Base-by-base conservation (phyloP, 2,329 filamentous ascomycete species). In the Gliomastix tumulicola region DNA sequence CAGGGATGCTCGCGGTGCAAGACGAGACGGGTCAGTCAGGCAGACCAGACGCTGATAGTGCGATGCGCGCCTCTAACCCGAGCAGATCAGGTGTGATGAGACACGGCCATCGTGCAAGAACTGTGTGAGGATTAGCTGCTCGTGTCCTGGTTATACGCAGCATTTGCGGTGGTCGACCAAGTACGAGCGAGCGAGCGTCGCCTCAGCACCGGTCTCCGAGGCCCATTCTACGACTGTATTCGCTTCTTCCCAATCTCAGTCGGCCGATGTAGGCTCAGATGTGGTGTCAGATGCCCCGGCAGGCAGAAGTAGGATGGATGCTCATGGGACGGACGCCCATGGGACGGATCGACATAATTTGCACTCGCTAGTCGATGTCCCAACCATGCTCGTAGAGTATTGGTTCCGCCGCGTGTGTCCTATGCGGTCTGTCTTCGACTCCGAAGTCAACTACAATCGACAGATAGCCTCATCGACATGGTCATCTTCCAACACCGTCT, bases 1-100 rank as follows among this genome's bases (percentile, higher is more conserved):
- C 32, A 34, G n/a, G 32, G 32, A n/a, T 34, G 32, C 17, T 8
- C 17, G 13, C 18, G 32, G 10, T 34, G 32, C 32, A 34, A 34
- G 15, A 23, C 18, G 7, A 3, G 32, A 6, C 32, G 32, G 21
- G 32, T 34, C 13, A 34, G 25, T n/a, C 25, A n/a, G 2, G n/a
- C n/a, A n/a, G n/a, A n/a, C n/a, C n/a, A n/a, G 3, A 28, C 10
- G 25, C 7, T n/a, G 11, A 12, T 28, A 13, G 10, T 34, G 18
- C n/a, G 6, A 13, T n/a, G n/a, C n/a, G n/a, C n/a, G 18, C n/a
- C 8, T 16, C 17, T 21, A 16, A 34, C n/a, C 21, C 17, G 11
- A 13, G 20, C n/a, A 34, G 32, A 17, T 34, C 1, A 34, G 21
- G 18, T 34, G 32, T 19, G 32, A 34, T 19, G 32, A 34, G 21